phyloP scores from a whole-genome alignment of 306 rosid genomes.

The Morella rubra region DNA sequence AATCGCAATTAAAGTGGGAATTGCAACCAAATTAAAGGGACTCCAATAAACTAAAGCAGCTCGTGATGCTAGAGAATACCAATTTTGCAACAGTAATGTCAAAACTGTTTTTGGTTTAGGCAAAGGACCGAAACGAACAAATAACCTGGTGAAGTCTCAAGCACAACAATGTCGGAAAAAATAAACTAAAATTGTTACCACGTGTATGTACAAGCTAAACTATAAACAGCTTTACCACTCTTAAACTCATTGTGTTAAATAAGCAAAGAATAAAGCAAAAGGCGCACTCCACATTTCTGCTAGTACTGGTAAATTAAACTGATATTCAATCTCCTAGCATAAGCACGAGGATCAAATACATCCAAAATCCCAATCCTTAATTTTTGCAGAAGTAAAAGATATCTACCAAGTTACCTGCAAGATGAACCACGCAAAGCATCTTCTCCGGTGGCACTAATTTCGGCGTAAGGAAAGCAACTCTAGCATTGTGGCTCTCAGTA shows the following conservation, averaged over 20 bases:
- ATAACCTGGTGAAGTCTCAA: neutral
- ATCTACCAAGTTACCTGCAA: constrained; percentile 64
- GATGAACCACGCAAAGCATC: constrained; percentile 93
- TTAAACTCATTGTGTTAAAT: neutral
- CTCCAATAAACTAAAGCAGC: neutral
- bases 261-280: neutral
- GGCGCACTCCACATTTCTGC: neutral
- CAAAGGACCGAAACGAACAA: neutral
- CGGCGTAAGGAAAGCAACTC: constrained; percentile 86
- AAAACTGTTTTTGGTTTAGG: neutral
- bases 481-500: constrained; percentile 84
- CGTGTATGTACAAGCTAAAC: neutral
- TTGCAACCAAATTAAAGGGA: neutral
- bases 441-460: constrained; percentile 59
- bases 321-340: constrained; percentile 1
- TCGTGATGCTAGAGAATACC: neutral
- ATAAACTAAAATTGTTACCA: neutral
- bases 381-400: neutral
- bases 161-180: neutral
- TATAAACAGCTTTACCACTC: neutral
- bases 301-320: neutral
- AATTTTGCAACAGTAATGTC: neutral
- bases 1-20: neutral
- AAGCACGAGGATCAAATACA: neutral
- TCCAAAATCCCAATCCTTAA: neutral